Evolutionary conservation across 495 filamentous ascomycete genomes (phyloP).

Genomic region (Aspergillus haitiensis): DNA sequence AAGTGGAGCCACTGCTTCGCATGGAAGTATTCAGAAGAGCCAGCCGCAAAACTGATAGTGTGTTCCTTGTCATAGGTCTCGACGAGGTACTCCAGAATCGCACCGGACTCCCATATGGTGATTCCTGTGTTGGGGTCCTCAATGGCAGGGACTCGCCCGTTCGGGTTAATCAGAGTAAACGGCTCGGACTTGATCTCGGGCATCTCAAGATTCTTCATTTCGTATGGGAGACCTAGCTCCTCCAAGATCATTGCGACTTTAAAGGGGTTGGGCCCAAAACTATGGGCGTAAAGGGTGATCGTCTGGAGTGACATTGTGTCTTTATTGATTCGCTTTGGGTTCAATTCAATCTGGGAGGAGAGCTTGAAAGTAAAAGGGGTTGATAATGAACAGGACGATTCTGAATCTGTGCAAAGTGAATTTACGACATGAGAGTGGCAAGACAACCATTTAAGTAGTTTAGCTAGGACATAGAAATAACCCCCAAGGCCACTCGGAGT

Average conservation of each 20-base stretch:
- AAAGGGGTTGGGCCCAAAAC: conserved; percentile 58
- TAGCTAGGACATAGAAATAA: too few relatives aligned
- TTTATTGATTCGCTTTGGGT: background rate
- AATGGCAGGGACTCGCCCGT: conserved; percentile 64
- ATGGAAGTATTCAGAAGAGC: conserved; percentile 49
- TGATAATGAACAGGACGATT: background rate
- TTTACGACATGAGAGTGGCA: too few relatives aligned
- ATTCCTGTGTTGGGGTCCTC: conserved; percentile 67
- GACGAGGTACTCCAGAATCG: conserved; percentile 70
- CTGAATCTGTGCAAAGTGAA: too few relatives aligned
- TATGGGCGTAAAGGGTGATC: conserved; percentile 44
- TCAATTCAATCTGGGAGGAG: background rate
- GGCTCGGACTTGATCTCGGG: conserved; percentile 56
- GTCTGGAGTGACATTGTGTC: conserved; percentile 46
- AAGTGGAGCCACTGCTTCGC: conserved; percentile 67
- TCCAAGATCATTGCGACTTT: conserved; percentile 65
- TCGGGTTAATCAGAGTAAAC: conserved; percentile 64
- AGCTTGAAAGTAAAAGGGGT: background rate
- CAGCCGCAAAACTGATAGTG: conserved; percentile 55
- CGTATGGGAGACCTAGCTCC: conserved; percentile 62
- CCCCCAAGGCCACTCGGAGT: too few relatives aligned
- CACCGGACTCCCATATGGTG: conserved; percentile 71
- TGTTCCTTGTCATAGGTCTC: conserved; percentile 67
- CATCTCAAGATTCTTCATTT: conserved; percentile 43
- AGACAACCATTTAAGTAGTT: too few relatives aligned